A percentile compares a stretch with the other conserved stretches of the same genome.
phyloP scores from a whole-genome alignment of 202 grass and related monocot species.

The Schoenoplectus tabernaemontani region DNA sequence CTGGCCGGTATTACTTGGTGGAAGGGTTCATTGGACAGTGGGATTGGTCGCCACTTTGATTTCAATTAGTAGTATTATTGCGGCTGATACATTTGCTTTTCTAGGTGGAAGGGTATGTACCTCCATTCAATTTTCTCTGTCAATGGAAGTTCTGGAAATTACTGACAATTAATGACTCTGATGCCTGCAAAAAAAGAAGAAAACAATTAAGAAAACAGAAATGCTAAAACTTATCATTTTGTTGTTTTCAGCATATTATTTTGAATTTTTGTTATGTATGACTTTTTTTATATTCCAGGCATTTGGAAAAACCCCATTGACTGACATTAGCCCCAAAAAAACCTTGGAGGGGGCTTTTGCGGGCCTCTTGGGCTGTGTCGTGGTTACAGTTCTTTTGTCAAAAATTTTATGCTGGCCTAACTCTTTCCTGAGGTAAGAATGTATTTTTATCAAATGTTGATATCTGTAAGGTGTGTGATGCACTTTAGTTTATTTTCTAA shows the following conservation, averaged over 20 bases:
- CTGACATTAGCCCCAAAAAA: conserved; percentile 92
- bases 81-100: conserved; percentile 91
- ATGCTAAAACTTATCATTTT: background rate
- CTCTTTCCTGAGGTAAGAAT: conserved; percentile 46
- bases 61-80: conserved; percentile 93
- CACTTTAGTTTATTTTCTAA: conserved; percentile 18
- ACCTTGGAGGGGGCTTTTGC: conserved; percentile 85
- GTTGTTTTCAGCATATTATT: background rate
- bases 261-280: background rate
- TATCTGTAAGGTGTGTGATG: conserved; percentile 5
- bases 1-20: conserved; percentile 88
- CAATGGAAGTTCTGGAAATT: background rate
- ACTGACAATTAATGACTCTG: background rate
- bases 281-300: conserved; percentile 44
- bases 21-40: conserved; percentile 88
- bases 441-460: background rate
- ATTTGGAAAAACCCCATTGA: conserved; percentile 87
- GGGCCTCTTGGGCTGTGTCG: conserved; percentile 72
- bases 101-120: conserved; percentile 78
- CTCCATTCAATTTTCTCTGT: background rate
- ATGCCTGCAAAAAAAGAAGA: background rate
- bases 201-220: too few species aligned
- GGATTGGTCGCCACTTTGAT: conserved; percentile 93
- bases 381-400: conserved; percentile 61
- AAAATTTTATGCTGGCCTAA: conserved; percentile 63